Percentiles rank a stretch among this genome's conserved stretches.
These are phyloP conservation scores for Pseudocercospora macadamiae DNA, from an alignment of 2,329 filamentous ascomycete species.

Conservation along the genomic window DNA sequence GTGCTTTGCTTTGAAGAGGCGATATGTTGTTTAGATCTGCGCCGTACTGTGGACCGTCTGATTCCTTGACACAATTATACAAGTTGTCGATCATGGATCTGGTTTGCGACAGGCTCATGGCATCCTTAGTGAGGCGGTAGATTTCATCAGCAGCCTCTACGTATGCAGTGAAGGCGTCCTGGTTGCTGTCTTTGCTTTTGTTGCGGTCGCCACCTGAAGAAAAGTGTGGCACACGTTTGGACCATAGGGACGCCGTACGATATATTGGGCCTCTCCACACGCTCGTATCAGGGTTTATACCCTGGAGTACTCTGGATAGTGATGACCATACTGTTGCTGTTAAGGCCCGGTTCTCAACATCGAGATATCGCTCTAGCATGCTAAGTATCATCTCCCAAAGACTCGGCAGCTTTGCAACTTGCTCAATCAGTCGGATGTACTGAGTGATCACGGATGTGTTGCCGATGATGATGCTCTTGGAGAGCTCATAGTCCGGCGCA, in stretches of 20 bases:
- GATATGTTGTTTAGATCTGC: constrained; percentile 75
- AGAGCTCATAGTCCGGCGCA: constrained; percentile 57
- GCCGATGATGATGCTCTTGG: constrained; percentile 72
- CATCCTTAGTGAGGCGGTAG: constrained; percentile 71
- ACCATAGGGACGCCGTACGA: constrained; percentile 37
- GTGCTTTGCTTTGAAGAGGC: constrained; percentile 68
- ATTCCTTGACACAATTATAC: constrained; percentile 70
- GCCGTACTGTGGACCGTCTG: constrained; percentile 68
- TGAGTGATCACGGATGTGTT: constrained; percentile 73
- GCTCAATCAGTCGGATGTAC: constrained; percentile 73
- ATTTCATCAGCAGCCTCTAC: constrained; percentile 74
- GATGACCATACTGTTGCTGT: constrained; percentile 47
- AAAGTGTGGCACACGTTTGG: constrained; percentile 32
- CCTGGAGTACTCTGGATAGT: constrained; percentile 44
- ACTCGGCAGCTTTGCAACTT: constrained; percentile 66
- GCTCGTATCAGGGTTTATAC: constrained; percentile 25
- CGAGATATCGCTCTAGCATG: constrained; percentile 62
- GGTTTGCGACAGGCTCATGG: constrained; percentile 65
- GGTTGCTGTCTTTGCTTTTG: constrained; percentile 55
- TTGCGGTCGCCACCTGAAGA: constrained; percentile 10
- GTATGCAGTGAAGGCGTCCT: constrained; percentile 85
- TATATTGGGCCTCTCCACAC: constrained; percentile 35
- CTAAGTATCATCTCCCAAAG: constrained; percentile 76
- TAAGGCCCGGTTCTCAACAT: constrained; percentile 44
- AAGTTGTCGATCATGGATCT: constrained; percentile 72